Evolutionary conservation across 2,329 filamentous ascomycete species (phyloP).

Genomic region (Colletotrichum filicis): DNA sequence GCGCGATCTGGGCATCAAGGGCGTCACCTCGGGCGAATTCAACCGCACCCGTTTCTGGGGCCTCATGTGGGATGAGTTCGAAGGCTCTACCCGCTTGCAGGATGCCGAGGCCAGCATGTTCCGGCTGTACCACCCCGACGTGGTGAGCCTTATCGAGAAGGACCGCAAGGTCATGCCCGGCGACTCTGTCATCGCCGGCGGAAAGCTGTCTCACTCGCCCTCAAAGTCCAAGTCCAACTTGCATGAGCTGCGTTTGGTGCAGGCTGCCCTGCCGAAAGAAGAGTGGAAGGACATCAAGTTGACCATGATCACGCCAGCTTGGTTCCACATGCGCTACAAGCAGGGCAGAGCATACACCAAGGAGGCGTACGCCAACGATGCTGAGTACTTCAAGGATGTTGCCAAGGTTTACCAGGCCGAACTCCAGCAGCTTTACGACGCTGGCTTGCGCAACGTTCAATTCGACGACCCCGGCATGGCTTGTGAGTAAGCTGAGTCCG

Average conservation of each 20-base stretch:
- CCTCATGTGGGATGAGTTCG: conserved; percentile 64
- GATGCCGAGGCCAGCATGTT: conserved; percentile 64
- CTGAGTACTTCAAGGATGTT: conserved; percentile 72
- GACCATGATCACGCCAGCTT: conserved; percentile 65
- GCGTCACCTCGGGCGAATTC: conserved; percentile 78
- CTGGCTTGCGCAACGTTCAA: conserved; percentile 73
- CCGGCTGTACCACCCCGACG: conserved; percentile 65
- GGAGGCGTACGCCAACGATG: conserved; percentile 40
- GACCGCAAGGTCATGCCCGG: conserved; percentile 66
- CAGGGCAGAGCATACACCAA: conserved; percentile 40
- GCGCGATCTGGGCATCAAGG: conserved; percentile 72
- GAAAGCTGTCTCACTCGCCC: conserved; percentile 57
- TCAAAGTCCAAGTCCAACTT: conserved; percentile 57
- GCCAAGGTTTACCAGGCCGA: conserved; percentile 74
- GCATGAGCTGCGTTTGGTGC: conserved; percentile 60
- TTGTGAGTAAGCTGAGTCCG: conserved; percentile 57
- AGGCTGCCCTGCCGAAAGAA: conserved; percentile 56
- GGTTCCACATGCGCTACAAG: conserved; percentile 50
- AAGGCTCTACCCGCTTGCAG: conserved; percentile 58
- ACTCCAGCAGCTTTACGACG: conserved; percentile 69
- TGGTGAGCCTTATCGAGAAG: conserved; percentile 63
- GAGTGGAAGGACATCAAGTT: conserved; percentile 64
- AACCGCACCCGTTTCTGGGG: conserved; percentile 63
- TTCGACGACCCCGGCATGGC: conserved; percentile 76
- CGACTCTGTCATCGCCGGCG: conserved; percentile 63